Percentiles rank a stretch among this genome's conserved stretches.
phyloP scores from a whole-genome alignment of 345 rosid species.

The Nephelium lappaceum region DNA sequence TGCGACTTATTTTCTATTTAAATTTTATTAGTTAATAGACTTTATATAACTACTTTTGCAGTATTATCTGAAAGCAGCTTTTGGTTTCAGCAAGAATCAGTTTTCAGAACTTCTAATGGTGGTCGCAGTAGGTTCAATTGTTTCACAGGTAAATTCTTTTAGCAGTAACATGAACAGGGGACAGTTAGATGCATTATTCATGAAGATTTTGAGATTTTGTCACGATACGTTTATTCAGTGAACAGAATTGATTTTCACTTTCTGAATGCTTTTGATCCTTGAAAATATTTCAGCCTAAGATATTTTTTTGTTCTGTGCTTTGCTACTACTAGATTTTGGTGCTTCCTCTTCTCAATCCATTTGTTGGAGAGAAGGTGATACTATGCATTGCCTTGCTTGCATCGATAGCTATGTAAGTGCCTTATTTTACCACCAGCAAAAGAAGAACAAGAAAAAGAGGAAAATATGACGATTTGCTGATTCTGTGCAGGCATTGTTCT shows the following conservation, averaged over 20 bases:
- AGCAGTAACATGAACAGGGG: background rate
- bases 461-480: slow-evolving; percentile 6
- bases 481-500: slow-evolving; percentile 47
- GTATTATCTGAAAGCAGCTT: slow-evolving; percentile 47
- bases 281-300: background rate
- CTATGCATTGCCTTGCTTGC: slow-evolving; percentile 48
- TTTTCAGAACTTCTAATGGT: slow-evolving; percentile 51
- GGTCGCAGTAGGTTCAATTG: slow-evolving; percentile 51
- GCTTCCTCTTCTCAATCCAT: slow-evolving; percentile 51
- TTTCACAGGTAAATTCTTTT: slow-evolving; percentile 47
- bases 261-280: background rate
- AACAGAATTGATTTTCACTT: background rate
- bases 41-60: slow-evolving; percentile 15
- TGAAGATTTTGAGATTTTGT: background rate
- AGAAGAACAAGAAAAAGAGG: background rate
- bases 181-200: background rate
- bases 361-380: slow-evolving; percentile 51
- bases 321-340: slow-evolving; percentile 40
- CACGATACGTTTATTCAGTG: background rate
- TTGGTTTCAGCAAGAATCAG: slow-evolving; percentile 54
- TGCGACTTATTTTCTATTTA: background rate
- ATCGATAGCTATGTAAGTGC: slow-evolving; percentile 57
- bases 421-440: background rate
- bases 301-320: background rate
- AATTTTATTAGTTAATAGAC: slow-evolving; percentile 10